Base-by-base conservation (phyloP, 1,284 basidiomycete genomes). In the Cutaneotrichosporon sp. region DNA sequence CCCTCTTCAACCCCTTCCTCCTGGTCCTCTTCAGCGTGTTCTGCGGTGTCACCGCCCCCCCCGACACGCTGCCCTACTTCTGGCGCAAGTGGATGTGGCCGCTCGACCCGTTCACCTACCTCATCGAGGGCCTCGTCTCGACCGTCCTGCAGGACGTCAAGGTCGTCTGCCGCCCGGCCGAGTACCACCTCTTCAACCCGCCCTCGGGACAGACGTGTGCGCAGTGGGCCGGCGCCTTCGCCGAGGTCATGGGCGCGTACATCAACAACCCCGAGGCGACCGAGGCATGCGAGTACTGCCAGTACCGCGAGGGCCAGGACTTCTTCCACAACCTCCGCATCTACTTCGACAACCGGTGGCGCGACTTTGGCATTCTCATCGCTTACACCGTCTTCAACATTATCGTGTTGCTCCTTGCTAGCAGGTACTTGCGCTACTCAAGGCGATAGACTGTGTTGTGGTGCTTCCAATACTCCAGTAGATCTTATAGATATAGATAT, bases 31-130 rank as follows among this genome's bases (percentile, higher is more conserved):
- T 88, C 51, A 74, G 79, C 12, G 80, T 85, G 17, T 86, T 88
- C 79, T 87, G 85, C 57, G 87, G 90, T 75, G 88, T 92, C 27
- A 85, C 86, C 3, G 82, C 90, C 49, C 88, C 88, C 0, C 55
- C 65, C 31, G 44, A 59, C 6, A 79, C 79, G 0, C 75, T 90
- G 71, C 78, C 79, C 37, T 71, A 74, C 32, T 91, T 90, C 79
- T 91, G 87, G 84, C 75, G 80, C 57, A 76, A 77, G 17, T 91
- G 88, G 65, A 54, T 49, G 56, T 67, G 51, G 58, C 65, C 50
- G 54, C 61, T 43, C 55, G 69, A 76, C 62, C 76, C 75, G 3
- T 90, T 84, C 75, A 89, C 86, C 3, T 81, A 86, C 29, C 79
- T 83, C n/a, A 74, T 90, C 34, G 43, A 46, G 33, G 75, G 87